Evolutionary conservation across 2,329 filamentous ascomycete genomes (phyloP).

Genomic region (Fusarium vanettenii): DNA sequence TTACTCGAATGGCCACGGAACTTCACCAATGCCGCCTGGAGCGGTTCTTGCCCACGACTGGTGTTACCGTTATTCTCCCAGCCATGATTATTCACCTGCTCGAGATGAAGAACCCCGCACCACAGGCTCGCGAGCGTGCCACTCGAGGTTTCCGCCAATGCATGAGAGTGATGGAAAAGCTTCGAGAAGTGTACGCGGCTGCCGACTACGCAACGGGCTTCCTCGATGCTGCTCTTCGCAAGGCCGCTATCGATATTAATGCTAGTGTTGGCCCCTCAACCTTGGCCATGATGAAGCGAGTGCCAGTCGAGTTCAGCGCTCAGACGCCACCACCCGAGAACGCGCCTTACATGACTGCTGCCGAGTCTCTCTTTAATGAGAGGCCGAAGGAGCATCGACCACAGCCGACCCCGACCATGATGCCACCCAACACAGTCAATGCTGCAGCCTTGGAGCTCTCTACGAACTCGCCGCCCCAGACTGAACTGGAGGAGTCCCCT

Average conservation of each 20-base stretch:
- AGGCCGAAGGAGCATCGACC: slow-evolving; percentile 40
- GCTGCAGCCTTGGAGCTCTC: slow-evolving; percentile 50
- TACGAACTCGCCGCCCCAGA: slow-evolving; percentile 58
- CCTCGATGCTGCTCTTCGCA: slow-evolving; percentile 89
- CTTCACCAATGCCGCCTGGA: slow-evolving; percentile 80
- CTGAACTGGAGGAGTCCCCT: slow-evolving; percentile 56
- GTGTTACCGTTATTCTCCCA: slow-evolving; percentile 89
- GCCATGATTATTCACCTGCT: slow-evolving; percentile 94
- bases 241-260: slow-evolving; percentile 81
- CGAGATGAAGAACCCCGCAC: slow-evolving; percentile 87
- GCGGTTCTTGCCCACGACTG: slow-evolving; percentile 85
- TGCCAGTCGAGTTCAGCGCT: slow-evolving; percentile 52
- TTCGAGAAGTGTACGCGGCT: slow-evolving; percentile 90
- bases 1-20: slow-evolving; percentile 84
- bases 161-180: slow-evolving; percentile 89
- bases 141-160: slow-evolving; percentile 88
- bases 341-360: slow-evolving; percentile 55
- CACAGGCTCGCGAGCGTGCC: slow-evolving; percentile 76
- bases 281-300: slow-evolving; percentile 51
- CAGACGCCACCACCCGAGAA: slow-evolving; percentile 68
- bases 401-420: slow-evolving; percentile 40
- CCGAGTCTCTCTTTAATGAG: slow-evolving; percentile 53
- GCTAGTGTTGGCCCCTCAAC: slow-evolving; percentile 49
- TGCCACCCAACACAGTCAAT: slow-evolving; percentile 53
- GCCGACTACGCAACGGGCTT: slow-evolving; percentile 98